These are phyloP conservation scores for Vanderwaltozyma polyspora DNA, from an alignment of 805 yeast species.

Conservation along the genomic window DNA sequence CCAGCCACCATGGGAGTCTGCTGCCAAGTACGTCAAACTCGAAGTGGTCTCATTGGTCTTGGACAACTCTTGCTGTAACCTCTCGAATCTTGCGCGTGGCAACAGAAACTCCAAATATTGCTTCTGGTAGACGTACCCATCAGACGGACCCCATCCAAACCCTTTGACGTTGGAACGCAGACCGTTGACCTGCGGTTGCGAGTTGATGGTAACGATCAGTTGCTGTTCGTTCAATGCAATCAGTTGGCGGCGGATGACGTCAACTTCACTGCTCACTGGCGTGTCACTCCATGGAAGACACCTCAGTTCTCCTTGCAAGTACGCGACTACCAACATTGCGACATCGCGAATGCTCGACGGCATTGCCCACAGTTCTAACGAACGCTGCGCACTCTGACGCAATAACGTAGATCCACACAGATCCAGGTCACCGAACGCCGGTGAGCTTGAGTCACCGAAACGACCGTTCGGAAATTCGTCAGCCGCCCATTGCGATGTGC, in stretches of 20 bases:
- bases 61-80: slow-evolving; percentile 20
- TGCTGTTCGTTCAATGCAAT: slow-evolving; percentile 51
- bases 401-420: slow-evolving; percentile 67
- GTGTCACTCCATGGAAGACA: slow-evolving; percentile 94
- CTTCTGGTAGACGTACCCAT: slow-evolving; percentile 90
- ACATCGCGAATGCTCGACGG: slow-evolving; percentile 56
- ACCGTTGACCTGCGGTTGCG: slow-evolving; percentile 90
- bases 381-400: slow-evolving; percentile 72
- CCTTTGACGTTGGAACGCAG: slow-evolving; percentile 54
- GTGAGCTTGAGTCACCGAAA: slow-evolving; percentile 97
- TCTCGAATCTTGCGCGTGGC: slow-evolving; percentile 35
- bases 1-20: slow-evolving; percentile 45
- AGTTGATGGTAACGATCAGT: slow-evolving; percentile 75
- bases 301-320: slow-evolving; percentile 56
- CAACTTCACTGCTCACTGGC: slow-evolving; percentile 70
- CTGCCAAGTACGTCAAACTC: slow-evolving; percentile 77
- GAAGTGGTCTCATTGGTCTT: slow-evolving; percentile 38
- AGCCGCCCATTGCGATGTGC: slow-evolving; percentile 73
- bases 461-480: slow-evolving; percentile 98
- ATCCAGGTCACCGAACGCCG: slow-evolving; percentile 89
- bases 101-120: slow-evolving; percentile 82
- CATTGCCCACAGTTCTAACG: slow-evolving; percentile 78
- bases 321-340: slow-evolving; percentile 51
- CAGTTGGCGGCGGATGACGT: slow-evolving; percentile 46
- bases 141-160: slow-evolving; percentile 91